Evolutionary conservation across 169 alveolate species (phyloP), one percentile per base, ranked within the genome.

Genomic region (Plasmodium fragile): DNA sequence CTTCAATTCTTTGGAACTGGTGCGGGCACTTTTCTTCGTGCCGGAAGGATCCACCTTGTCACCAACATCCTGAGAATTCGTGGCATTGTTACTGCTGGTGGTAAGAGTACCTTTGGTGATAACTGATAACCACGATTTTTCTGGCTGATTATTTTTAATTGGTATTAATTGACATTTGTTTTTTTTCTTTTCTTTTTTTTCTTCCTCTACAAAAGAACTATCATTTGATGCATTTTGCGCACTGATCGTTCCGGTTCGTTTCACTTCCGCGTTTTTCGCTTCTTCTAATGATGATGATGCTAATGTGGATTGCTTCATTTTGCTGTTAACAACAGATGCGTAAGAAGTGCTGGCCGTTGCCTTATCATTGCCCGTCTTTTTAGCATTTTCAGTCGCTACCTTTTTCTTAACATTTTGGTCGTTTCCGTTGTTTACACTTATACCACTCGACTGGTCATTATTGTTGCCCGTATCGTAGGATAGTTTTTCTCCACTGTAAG

Each of bases 311-410:
- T 73, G 41, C 41, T 85, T 85, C 41, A 75, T 45, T 69, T 32
- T 73, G 22, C 59, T 85, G 79, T 85, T 85, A 18, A 85, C 93
- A 18, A 85, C 78, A 52, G 93, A 85, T n/a, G 93, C 93, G 45
- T 85, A 85, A 1, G 93, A 85, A 10, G 84, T 75, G 69, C 41
- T 75, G 13, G 22, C 7, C 34, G 77, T 85, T 22, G 81, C 45
- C 49, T 85, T 85, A 75, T 85, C 84, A 43, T 22, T 65, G 36
- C 10, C 79, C 32, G 34, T 22, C 7, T 34, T 34, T 83, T 70
- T 83, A 10, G 55, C 55, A 45, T 30, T 39, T 39, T 71, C 92
- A 34, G 78, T 13, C 16, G 34, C n/a, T 30, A 16, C 30, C 73
- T 84, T 73, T 32, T 25, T 85, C 65, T 75, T 49, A 30, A 4